phyloP scores from a whole-genome alignment of 192 early-diverging fungal genomes.

The Mycoemilia scoparia region DNA sequence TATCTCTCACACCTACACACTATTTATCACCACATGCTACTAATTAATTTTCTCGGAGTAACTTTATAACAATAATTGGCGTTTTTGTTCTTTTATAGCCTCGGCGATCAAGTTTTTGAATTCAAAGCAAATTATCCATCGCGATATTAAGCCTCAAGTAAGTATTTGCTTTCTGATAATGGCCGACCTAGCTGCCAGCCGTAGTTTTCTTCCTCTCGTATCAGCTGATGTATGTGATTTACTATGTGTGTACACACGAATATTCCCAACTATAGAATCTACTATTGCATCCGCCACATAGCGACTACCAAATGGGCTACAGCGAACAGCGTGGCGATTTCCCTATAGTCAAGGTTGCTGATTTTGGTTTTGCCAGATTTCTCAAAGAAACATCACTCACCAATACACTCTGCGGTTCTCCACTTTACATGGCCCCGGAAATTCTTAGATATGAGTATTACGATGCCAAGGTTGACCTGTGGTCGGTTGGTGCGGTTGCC shows the following conservation, averaged over 20 bases:
- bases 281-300: constrained; percentile 44
- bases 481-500: constrained; percentile 87
- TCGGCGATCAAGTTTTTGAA: constrained; percentile 78
- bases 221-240: constrained; percentile 1
- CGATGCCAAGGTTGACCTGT: constrained; percentile 87
- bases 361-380: constrained; percentile 94
- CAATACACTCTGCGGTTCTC: constrained; percentile 90
- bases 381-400: constrained; percentile 70
- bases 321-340: constrained; percentile 13
- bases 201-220: too few species aligned
- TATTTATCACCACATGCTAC: neutral
- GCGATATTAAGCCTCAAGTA: constrained; percentile 97
- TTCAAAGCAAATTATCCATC: constrained; percentile 74
- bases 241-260: neutral
- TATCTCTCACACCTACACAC: neutral
- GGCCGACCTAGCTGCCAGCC: neutral
- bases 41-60: neutral
- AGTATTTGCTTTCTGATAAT: constrained; percentile 36
- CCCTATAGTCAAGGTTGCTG: constrained; percentile 81
- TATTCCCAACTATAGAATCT: too few species aligned
- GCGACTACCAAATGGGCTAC: constrained; percentile 18
- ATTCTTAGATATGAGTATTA: constrained; percentile 81
- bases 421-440: constrained; percentile 88
- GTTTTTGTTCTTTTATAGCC: too few species aligned
- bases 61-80: constrained; percentile 1